phyloP scores from a whole-genome alignment of 768 basidiomycete species.

The Peribolospora kevripleyi region DNA sequence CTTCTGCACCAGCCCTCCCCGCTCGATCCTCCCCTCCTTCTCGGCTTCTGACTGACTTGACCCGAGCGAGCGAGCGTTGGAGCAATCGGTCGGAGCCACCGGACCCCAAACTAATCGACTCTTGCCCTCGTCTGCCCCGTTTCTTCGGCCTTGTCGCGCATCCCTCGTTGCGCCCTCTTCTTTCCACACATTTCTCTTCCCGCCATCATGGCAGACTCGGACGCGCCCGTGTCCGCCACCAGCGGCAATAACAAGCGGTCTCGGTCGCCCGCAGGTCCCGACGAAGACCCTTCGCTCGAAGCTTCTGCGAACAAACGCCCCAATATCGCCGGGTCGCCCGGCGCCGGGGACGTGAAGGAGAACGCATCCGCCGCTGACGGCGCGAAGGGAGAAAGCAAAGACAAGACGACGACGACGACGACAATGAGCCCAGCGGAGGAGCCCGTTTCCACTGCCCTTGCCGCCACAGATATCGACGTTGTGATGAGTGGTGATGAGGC shows the following conservation, averaged over 20 bases:
- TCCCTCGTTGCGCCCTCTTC: neutral
- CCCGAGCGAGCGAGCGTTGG: neutral
- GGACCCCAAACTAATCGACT: neutral
- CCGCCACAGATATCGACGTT: slow-evolving; percentile 4
- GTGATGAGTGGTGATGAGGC: neutral
- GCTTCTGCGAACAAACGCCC: no score
- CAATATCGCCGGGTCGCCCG: no score
- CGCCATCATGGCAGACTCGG: slow-evolving; percentile 4
- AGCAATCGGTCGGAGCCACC: no score
- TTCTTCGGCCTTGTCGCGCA: neutral
- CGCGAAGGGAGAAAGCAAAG: neutral
- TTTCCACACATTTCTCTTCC: neutral
- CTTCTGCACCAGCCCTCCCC: neutral
- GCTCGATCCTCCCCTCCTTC: neutral
- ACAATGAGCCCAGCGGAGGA: neutral
- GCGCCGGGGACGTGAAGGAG: no score
- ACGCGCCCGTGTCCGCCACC: neutral
- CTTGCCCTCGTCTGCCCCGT: neutral
- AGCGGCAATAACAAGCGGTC: neutral
- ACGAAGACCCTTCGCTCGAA: no score
- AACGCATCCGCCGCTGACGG: no score
- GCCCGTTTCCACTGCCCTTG: neutral
- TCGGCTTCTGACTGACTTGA: neutral
- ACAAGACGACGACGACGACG: neutral
- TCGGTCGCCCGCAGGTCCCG: neutral